Conservation (phyloP, 805 yeast species). For the Hanseniaspora nectarophila region DNA sequence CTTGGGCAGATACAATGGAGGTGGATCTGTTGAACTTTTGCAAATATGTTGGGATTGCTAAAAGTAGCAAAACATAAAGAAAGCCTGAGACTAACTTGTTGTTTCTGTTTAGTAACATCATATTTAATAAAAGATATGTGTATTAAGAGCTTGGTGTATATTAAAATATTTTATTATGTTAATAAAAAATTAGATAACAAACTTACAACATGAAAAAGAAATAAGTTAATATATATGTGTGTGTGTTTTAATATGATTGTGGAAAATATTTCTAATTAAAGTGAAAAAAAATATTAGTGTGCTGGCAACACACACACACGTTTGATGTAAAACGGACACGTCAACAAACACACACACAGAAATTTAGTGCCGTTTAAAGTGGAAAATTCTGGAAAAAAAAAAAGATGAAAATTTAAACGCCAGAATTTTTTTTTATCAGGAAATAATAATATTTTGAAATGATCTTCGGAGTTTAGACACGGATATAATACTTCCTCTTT, state of each 20-base stretch:
- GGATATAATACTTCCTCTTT: too few species aligned
- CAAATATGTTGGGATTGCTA: conserved; percentile 13
- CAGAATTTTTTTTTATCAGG: too few species aligned
- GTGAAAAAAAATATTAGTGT: not conserved
- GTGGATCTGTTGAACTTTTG: conserved; percentile 12
- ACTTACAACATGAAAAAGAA: too few species aligned
- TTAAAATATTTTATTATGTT: too few species aligned
- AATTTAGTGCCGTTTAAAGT: not conserved
- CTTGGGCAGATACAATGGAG: conserved; percentile 13
- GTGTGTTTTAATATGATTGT: too few species aligned
- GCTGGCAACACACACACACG: too few species aligned
- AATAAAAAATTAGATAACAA: too few species aligned
- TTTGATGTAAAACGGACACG: not conserved
- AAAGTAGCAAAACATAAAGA: conserved; percentile 5
- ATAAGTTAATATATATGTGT: too few species aligned
- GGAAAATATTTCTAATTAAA: not conserved
- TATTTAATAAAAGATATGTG: not conserved
- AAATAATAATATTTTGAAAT: too few species aligned
- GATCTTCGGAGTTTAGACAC: too few species aligned
- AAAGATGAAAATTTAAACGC: not conserved
- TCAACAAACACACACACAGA: not conserved
- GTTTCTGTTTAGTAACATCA: conserved; percentile 8
- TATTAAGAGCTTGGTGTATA: not conserved
- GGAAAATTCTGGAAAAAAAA: conserved; percentile 2
- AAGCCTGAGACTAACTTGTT: conserved; percentile 6